phyloP scores from a whole-genome alignment of 2,329 filamentous ascomycete species.

The Pochonia chlamydosporia region DNA sequence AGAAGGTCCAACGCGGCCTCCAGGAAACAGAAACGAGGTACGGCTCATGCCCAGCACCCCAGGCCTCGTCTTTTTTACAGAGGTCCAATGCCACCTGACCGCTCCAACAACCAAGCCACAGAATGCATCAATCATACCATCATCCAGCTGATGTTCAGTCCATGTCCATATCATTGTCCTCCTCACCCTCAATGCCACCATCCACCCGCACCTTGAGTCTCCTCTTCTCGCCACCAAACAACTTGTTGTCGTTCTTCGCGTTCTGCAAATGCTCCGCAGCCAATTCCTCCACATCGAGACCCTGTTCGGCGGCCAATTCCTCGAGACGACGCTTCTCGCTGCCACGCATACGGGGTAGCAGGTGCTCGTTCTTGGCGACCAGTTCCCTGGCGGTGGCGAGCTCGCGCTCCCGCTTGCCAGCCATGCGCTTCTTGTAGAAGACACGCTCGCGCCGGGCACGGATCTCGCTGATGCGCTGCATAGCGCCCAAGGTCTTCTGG shows the following conservation, averaged over 20 bases:
- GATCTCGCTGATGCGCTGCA: conserved; percentile 87
- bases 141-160: conserved; percentile 2
- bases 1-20: background rate
- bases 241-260: conserved; percentile 17
- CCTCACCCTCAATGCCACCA: conserved; percentile 21
- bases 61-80: background rate
- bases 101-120: too few relatives aligned
- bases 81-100: too few relatives aligned
- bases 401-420: conserved; percentile 79
- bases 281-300: conserved; percentile 39
- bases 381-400: conserved; percentile 77
- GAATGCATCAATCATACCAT: background rate
- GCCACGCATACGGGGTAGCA: conserved; percentile 69
- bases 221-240: conserved; percentile 38
- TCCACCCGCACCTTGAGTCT: conserved; percentile 31
- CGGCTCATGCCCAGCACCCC: background rate
- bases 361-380: conserved; percentile 85
- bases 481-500: conserved; percentile 80
- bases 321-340: conserved; percentile 56
- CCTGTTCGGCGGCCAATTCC: conserved; percentile 46
- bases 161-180: conserved; percentile 27
- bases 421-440: conserved; percentile 93
- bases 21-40: background rate
- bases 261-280: conserved; percentile 22
- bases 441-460: conserved; percentile 75